Conservation (phyloP, 2,329 filamentous ascomycete species). For the Phaeophleospora eucalypticola region DNA sequence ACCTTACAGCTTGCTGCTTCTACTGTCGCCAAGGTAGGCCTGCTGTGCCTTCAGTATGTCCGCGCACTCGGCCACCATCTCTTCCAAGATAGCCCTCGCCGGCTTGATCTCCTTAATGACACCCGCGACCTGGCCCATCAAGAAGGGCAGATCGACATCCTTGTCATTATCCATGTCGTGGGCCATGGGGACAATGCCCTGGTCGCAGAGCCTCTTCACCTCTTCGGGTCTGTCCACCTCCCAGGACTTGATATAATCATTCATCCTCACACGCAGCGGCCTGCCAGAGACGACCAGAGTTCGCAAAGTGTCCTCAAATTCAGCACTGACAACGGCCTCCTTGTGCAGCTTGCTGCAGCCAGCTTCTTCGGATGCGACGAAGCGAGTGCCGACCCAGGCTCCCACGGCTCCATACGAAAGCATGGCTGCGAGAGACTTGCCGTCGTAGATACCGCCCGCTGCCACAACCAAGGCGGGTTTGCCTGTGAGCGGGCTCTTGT, state of each 20-base stretch:
- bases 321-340: slow-evolving; percentile 72
- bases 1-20: slow-evolving; percentile 6
- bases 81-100: slow-evolving; percentile 76
- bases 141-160: slow-evolving; percentile 78
- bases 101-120: slow-evolving; percentile 73
- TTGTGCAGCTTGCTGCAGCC: slow-evolving; percentile 80
- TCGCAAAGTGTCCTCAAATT: slow-evolving; percentile 72
- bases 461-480: slow-evolving; percentile 75
- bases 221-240: slow-evolving; percentile 65
- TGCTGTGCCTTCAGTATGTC: slow-evolving; percentile 61
- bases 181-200: slow-evolving; percentile 75
- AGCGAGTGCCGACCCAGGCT: slow-evolving; percentile 92
- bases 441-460: slow-evolving; percentile 82
- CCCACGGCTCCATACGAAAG: slow-evolving; percentile 84
- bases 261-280: slow-evolving; percentile 73
- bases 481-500: slow-evolving; percentile 67
- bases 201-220: slow-evolving; percentile 69
- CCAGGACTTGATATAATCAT: slow-evolving; percentile 81
- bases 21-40: slow-evolving; percentile 50
- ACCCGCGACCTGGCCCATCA: slow-evolving; percentile 93
- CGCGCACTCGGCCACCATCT: slow-evolving; percentile 79
- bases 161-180: slow-evolving; percentile 74
- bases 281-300: slow-evolving; percentile 80
- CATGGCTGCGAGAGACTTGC: slow-evolving; percentile 71
- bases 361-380: slow-evolving; percentile 79